Evolutionary conservation across 2,329 filamentous ascomycete species (phyloP), one percentile per base, ranked within the genome.

Genomic region (Tympanopsis confertula): DNA sequence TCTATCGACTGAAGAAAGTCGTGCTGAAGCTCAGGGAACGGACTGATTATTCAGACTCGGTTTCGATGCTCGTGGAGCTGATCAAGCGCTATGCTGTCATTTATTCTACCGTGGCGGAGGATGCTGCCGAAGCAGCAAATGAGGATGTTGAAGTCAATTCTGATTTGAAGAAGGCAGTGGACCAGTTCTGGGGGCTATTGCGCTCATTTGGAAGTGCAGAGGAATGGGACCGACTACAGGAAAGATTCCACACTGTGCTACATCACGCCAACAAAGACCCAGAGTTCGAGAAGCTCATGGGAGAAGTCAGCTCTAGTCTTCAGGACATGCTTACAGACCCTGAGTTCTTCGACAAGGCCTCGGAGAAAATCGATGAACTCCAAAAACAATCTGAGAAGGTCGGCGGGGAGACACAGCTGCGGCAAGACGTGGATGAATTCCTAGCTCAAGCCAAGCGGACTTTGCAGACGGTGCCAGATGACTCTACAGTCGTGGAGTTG

Each of bases 311-410:
- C 5, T 66, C 68, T 42, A 69, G 71, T 1, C 52, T 82, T 13
- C 68, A 79, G 47, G 69, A 71, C 42, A 65, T 82, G 41, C 55
- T 82, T 19, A 81, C 68, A 0, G 73, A 82, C 44, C 77, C 78
- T 1, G 62, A 69, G 19, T 81, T 81, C 51, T 71, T 79, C 45
- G 73, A 80, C 28, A 63, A 72, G 20, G 69, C 69, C 1, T 65
- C 71, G 13, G 35, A 18, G 22, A 36, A 36, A n/a, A 39, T 38
- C n/a, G 38, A 38, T 2, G 40, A 39, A 14, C 28, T 45, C 12
- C 44, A 47, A n/a, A 35, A 42, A 15, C 47, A 46, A 36, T 22
- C 48, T 5, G 63, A 71, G 42, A 76, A 75, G 41, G 66, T 73
- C 15, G 15, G 10, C 17, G 7, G 10, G 12, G 15, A 17, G 7